Evolutionary conservation across 2,329 filamentous ascomycete genomes (phyloP), one percentile per base, ranked within the genome.

Genomic region (Botryosphaeria agaves): DNA sequence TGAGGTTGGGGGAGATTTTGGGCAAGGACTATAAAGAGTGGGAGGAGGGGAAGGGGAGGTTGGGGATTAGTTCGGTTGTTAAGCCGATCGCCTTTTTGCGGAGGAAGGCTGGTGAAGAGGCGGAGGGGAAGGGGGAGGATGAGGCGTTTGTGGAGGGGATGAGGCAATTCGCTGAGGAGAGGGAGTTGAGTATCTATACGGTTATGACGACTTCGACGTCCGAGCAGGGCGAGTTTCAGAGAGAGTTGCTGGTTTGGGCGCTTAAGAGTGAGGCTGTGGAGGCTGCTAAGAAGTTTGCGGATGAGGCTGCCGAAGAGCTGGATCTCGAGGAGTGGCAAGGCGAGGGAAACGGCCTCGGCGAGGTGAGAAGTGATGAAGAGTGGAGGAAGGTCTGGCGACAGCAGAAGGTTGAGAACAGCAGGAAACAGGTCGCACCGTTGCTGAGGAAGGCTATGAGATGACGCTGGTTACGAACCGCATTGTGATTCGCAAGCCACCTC

Each of bases 1-100:
- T 89, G 27, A 57, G 54, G 21, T 51, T 83, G 39, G 56, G 64
- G 14, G 80, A 85, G 41, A 65, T 85, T 23, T 52, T 87, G 31
- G 64, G 77, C 38, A 87, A 87, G 50, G 81, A 91, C 53, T 91
- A 85, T 55, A 91, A 91, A 56, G 65, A 79, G 45, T 89, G 80
- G 80, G 56, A 55, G 7, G 69, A 72, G 32, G 55, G 51, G 30
- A 49, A 41, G 0, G 46, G 71, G 21, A 60, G 55, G 12, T 60
- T 87, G 4, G 80, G 80, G n/a, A 70, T 81, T 32, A 69, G 70
- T 41, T 69, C 69, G 25, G 61, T 76, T 3, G 69, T 78, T 3
- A 72, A 72, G 39, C 54, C 64, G n/a, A 51, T 85, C 5, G 51
- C 54, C 4, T 79, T 72, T 37, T 51, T 85, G 23, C 47, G 69